These are phyloP conservation scores for Annona cherimola DNA, from an alignment of 164 flowering plant genomes.

Conservation along the genomic window DNA sequence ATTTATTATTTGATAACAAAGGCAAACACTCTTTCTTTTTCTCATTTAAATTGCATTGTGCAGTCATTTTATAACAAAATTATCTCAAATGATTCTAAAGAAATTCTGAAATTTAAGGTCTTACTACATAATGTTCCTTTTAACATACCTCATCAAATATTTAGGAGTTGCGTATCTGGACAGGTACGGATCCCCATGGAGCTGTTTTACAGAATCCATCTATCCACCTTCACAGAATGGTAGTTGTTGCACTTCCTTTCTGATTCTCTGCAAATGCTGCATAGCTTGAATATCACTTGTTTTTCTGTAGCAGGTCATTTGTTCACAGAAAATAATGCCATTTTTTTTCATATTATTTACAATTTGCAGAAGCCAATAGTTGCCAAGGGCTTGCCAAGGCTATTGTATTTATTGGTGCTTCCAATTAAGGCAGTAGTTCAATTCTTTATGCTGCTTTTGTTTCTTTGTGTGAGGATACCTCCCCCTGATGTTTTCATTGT, in stretches of 20 bases:
- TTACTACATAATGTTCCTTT: background rate
- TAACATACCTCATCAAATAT: no score
- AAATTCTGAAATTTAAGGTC: background rate
- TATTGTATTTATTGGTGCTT: slow-evolving; percentile 50
- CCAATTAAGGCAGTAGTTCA: slow-evolving; percentile 74
- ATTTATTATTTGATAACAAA: no score
- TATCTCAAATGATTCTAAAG: no score
- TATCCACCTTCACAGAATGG: slow-evolving; percentile 82
- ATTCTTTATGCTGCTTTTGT: slow-evolving; percentile 80
- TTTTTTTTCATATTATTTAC: slow-evolving; percentile 2
- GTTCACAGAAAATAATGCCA: background rate
- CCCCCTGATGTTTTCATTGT: slow-evolving; percentile 82
- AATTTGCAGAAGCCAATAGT: slow-evolving; percentile 49
- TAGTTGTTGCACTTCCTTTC: slow-evolving; percentile 18
- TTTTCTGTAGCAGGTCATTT: background rate
- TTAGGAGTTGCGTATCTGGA: background rate
- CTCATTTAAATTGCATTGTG: no score
- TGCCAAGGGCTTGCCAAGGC: slow-evolving; percentile 42
- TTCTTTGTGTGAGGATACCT: slow-evolving; percentile 67
- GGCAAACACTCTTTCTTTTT: no score
- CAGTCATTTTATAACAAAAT: no score
- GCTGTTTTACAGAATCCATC: slow-evolving; percentile 54
- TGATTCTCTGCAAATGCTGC: background rate
- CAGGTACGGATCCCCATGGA: slow-evolving; percentile 82
- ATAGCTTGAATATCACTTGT: background rate